A percentile compares a stretch with the other conserved stretches of the same genome.
These are phyloP conservation scores for Aulographum hederae DNA, from an alignment of 2,329 filamentous ascomycete species.

Conservation along the genomic window DNA sequence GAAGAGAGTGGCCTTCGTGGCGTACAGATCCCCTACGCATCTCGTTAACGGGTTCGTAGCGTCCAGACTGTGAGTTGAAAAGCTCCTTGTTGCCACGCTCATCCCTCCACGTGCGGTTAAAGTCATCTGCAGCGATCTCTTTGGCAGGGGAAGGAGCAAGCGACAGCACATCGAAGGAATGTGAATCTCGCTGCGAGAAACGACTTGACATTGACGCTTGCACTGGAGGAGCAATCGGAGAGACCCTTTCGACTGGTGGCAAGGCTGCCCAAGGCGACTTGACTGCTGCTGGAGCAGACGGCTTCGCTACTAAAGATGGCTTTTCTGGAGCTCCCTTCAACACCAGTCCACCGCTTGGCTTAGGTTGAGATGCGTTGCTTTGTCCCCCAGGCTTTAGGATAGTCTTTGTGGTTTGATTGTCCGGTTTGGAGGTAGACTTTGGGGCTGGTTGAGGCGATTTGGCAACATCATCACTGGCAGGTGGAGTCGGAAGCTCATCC, in stretches of 20 bases:
- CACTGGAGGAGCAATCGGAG: constrained; percentile 43
- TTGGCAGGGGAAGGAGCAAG: constrained; percentile 39
- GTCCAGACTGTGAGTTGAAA: constrained; percentile 87
- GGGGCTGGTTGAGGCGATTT: no score
- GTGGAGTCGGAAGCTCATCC: no score
- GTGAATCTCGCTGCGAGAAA: constrained; percentile 35
- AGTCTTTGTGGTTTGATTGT: constrained; percentile 26
- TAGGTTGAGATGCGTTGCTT: constrained; percentile 15
- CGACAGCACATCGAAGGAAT: constrained; percentile 36
- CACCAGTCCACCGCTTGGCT: constrained; percentile 37
- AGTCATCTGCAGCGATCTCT: constrained; percentile 88
- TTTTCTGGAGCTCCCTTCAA: constrained; percentile 52
- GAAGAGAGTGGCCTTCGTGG: constrained; percentile 45
- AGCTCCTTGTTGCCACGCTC: constrained; percentile 55
- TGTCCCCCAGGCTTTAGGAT: constrained; percentile 29
- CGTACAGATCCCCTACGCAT: constrained; percentile 50
- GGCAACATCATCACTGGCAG: no score
- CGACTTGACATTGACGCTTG: constrained; percentile 25
- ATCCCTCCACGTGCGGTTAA: constrained; percentile 73
- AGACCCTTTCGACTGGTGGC: constrained; percentile 66
- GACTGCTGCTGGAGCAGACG: constrained; percentile 47
- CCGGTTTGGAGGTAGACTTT: no score
- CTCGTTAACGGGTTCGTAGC: constrained; percentile 76
- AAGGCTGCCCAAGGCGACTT: constrained; percentile 88
- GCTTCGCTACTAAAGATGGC: constrained; percentile 55